Conservation (phyloP, 225 moss, liverwort and hornwort genomes). For the Straminergon stramineum region DNA sequence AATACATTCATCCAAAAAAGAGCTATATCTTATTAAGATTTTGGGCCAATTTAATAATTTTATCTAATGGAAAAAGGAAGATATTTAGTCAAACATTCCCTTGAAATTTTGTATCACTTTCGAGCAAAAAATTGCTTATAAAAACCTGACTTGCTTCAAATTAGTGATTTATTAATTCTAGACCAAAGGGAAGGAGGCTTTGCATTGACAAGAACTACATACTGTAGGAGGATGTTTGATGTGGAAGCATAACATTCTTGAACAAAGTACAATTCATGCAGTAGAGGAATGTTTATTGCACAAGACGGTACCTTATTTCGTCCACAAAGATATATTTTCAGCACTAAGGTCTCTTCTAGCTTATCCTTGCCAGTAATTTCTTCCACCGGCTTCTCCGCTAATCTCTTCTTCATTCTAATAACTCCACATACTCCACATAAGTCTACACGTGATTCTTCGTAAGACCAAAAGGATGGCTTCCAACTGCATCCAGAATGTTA, state of each 20-base stretch:
- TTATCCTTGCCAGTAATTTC: neutral
- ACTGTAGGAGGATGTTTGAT: no score
- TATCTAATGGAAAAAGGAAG: accelerated
- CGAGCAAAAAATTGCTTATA: neutral
- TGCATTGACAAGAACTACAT: neutral
- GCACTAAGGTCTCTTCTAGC: neutral
- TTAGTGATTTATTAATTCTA: neutral
- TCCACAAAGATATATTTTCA: neutral
- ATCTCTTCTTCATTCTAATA: neutral
- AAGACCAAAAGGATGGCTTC: neutral
- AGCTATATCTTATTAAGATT: no score
- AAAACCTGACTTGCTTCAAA: neutral
- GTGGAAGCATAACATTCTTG: neutral
- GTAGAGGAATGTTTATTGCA: neutral
- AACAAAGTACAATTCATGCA: neutral
- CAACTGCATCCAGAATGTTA: neutral
- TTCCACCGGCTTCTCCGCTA: neutral
- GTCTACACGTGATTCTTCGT: neutral
- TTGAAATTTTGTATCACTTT: neutral
- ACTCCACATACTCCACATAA: neutral
- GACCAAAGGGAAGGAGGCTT: neutral
- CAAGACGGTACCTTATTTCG: neutral
- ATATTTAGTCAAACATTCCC: neutral
- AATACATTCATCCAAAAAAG: neutral
- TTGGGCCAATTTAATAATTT: neutral